Conservation (phyloP, 106 monocot genomes). For the Allium fistulosum region DNA sequence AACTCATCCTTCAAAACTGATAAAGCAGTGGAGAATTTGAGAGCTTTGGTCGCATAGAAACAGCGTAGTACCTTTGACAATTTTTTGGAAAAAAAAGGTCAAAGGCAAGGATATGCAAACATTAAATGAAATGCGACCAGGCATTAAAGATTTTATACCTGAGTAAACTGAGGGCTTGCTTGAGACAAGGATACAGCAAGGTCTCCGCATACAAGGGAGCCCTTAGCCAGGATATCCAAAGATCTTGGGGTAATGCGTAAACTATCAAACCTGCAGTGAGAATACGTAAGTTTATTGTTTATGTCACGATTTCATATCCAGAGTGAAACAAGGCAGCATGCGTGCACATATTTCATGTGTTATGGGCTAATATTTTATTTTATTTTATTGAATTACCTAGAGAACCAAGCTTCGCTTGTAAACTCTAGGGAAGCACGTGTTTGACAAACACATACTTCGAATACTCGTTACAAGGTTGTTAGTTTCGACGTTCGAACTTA, state of each 20-base stretch:
- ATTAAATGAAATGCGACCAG: constrained; percentile 1
- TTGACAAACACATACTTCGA: too few relatives aligned
- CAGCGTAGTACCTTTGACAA: constrained; percentile 65
- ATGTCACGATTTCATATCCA: too few relatives aligned
- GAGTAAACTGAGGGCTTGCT: constrained; percentile 98
- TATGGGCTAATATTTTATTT: too few relatives aligned
- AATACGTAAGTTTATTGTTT: background rate
- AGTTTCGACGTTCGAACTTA: too few relatives aligned
- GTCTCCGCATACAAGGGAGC: constrained; percentile 92
- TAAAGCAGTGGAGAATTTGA: constrained; percentile 87
- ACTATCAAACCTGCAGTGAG: constrained; percentile 82
- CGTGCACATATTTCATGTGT: too few relatives aligned
- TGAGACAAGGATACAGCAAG: constrained; percentile 96
- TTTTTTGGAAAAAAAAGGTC: background rate
- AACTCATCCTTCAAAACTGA: constrained; percentile 97
- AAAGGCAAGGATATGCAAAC: constrained; percentile 5
- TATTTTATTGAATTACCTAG: too few relatives aligned
- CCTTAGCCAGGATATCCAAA: constrained; percentile 88
- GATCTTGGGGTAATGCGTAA: constrained; percentile 92
- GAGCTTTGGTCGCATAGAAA: constrained; percentile 94
- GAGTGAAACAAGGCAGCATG: too few relatives aligned
- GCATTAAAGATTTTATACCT: constrained; percentile 32
- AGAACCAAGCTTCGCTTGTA: too few relatives aligned
- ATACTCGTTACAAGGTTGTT: too few relatives aligned
- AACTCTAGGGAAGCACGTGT: too few relatives aligned